These are phyloP conservation scores for Corymbia citriodora DNA, from an alignment of 441 rosid species.

Conservation along the genomic window DNA sequence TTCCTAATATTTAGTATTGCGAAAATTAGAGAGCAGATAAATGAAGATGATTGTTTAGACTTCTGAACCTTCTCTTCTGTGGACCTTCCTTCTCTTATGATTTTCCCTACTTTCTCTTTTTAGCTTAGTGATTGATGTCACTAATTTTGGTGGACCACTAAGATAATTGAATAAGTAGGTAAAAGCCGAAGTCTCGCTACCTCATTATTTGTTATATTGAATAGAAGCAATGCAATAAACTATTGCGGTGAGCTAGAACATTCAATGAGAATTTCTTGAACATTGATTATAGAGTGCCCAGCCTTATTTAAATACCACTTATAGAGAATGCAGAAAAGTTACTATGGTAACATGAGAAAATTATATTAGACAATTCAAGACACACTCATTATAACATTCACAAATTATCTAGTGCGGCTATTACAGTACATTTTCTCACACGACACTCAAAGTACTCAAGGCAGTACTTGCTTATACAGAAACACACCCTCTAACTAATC, in stretches of 20 bases:
- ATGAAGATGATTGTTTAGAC: neutral
- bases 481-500: too few species aligned
- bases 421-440: too few species aligned
- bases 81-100: neutral
- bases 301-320: too few species aligned
- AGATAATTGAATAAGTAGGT: neutral
- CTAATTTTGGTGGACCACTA: neutral
- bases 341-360: too few species aligned
- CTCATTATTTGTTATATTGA: neutral
- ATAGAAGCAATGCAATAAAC: neutral
- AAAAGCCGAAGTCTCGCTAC: rapidly evolving
- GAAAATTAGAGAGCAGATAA: neutral
- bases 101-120: neutral
- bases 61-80: neutral
- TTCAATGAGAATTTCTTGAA: too few species aligned
- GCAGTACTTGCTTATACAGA: too few species aligned
- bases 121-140: neutral
- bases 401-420: too few species aligned
- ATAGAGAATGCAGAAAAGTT: too few species aligned
- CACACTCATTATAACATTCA: too few species aligned
- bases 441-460: too few species aligned
- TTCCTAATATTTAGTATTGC: neutral
- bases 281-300: too few species aligned
- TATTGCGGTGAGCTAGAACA: neutral
- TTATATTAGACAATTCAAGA: too few species aligned